Base-by-base conservation (phyloP, 2,329 filamentous ascomycete genomes). In the Coleophoma crateriformis region DNA sequence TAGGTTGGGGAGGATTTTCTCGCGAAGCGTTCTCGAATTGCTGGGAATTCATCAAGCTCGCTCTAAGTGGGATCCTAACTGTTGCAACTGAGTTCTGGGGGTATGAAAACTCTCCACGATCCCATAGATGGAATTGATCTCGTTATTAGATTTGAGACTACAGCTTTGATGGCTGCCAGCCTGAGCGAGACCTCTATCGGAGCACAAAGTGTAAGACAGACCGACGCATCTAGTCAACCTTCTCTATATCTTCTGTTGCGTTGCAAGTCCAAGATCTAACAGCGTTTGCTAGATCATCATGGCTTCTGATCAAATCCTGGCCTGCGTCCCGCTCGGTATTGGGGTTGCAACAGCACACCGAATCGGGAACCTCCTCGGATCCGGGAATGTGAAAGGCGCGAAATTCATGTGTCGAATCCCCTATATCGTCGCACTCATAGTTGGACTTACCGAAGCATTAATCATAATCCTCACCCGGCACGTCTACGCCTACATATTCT, bases 11-110 rank as follows among this genome's bases (percentile, higher is more conserved):
- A 47, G 87, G 87, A 3, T 85, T 90, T 65, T 81, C 80, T 17
- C 72, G 67, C 47, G 77, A 79, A 34, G 83, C 84, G 0, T 72
- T 89, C 45, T 69, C 70, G 19, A 90, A 90, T 62, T 91, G 87
- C 87, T 76, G 74, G 1, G 82, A 83, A 11, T 92, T 94, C 64
- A 75, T 85, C 2, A 79, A 81, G 7, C 78, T 95, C 3, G 87
- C 88, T 0, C 66, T 85, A 7, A 71, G 92, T 0, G 89, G 88
- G 0, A 75, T 92, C 41, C 69, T 94, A 6, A 88, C 92, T 53
- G 86, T 94, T 4, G 89, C 87, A 8, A 91, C 88, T 0, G 89
- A 94, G 67, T 94, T 88, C 87, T 92, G 88, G 88, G 89, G 88
- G 0, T 94, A 94, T 58, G 88, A 7, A 7, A 38, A 8, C 2